A percentile compares a stretch with the other conserved stretches of the same genome.
Evolutionary conservation across 1,139 yeast genomes (phyloP).

Genomic region (Blastobotrys raffinosifermentans): DNA sequence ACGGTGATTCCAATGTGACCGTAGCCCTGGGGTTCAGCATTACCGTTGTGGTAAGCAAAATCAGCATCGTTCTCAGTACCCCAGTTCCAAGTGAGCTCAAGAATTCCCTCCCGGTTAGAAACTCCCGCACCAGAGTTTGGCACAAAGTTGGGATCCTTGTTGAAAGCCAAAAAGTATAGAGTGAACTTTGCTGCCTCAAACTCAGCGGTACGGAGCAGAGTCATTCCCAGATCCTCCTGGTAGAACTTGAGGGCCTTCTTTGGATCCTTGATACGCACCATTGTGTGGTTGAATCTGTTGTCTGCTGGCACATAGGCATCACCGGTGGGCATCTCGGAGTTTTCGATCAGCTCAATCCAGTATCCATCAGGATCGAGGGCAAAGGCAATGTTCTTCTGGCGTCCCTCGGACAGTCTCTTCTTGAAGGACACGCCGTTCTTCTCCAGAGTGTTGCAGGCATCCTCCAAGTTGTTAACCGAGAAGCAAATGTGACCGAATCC

Average conservation of each 20-base stretch:
- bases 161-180: constrained; percentile 75
- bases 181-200: constrained; percentile 72
- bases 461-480: constrained; percentile 72
- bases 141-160: constrained; percentile 32
- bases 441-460: constrained; percentile 50
- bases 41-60: constrained; percentile 82
- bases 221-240: constrained; percentile 72
- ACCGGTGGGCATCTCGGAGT: constrained; percentile 36
- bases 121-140: constrained; percentile 26
- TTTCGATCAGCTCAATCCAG: constrained; percentile 87
- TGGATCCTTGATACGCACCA: constrained; percentile 90
- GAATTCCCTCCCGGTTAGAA: constrained; percentile 51
- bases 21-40: constrained; percentile 71
- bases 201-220: constrained; percentile 50
- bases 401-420: constrained; percentile 80
- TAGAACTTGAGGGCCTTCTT: constrained; percentile 69
- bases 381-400: constrained; percentile 89
- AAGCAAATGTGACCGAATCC: constrained; percentile 95
- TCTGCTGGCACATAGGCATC: constrained; percentile 32
- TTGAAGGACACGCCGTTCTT: constrained; percentile 63
- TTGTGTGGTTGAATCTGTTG: constrained; percentile 77
- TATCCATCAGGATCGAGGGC: constrained; percentile 94
- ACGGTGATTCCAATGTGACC: constrained; percentile 82
- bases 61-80: constrained; percentile 79
- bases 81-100: constrained; percentile 92